phyloP scores from a whole-genome alignment of 2,329 filamentous ascomycete genomes.

The Zymoseptoria tritici region DNA sequence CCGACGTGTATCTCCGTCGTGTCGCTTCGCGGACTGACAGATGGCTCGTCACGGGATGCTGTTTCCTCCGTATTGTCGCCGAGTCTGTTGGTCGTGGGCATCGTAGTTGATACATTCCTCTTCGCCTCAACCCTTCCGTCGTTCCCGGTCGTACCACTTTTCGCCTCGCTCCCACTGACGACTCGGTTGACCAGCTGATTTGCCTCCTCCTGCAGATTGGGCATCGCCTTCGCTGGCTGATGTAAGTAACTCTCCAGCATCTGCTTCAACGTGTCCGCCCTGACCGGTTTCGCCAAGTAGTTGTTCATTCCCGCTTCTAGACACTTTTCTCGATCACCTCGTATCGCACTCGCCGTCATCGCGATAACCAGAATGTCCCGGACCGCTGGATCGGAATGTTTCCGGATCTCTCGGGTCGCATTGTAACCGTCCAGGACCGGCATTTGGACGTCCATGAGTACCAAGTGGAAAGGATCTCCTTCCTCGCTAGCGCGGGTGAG shows the following conservation, averaged over 20 bases:
- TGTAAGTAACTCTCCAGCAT: slow-evolving; percentile 65
- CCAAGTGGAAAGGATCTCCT: slow-evolving; percentile 74
- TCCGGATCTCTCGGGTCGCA: slow-evolving; percentile 74
- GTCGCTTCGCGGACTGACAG: slow-evolving; percentile 11
- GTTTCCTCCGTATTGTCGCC: not conserved
- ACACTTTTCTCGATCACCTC: slow-evolving; percentile 90
- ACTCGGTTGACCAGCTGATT: slow-evolving; percentile 36
- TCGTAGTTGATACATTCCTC: not conserved
- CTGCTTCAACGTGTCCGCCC: slow-evolving; percentile 74
- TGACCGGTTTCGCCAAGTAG: slow-evolving; percentile 91
- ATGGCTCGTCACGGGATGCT: slow-evolving; percentile 7
- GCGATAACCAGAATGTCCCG: slow-evolving; percentile 85
- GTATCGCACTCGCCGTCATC: slow-evolving; percentile 93
- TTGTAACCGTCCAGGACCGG: slow-evolving; percentile 88
- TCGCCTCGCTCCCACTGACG: slow-evolving; percentile 16
- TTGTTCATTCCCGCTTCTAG: slow-evolving; percentile 97
- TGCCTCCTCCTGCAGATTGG: slow-evolving; percentile 41
- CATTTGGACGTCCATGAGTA: slow-evolving; percentile 97
- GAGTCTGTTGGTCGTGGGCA: not conserved
- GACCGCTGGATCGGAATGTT: slow-evolving; percentile 67
- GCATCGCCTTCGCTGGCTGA: slow-evolving; percentile 39
- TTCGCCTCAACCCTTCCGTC: not conserved
- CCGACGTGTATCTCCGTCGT: slow-evolving; percentile 24
- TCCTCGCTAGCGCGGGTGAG: slow-evolving; percentile 65
- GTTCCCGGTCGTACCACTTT: slow-evolving; percentile 4